Base-by-base conservation (phyloP, 108 stramenopile species). In the Asterionellopsis glacialis region DNA sequence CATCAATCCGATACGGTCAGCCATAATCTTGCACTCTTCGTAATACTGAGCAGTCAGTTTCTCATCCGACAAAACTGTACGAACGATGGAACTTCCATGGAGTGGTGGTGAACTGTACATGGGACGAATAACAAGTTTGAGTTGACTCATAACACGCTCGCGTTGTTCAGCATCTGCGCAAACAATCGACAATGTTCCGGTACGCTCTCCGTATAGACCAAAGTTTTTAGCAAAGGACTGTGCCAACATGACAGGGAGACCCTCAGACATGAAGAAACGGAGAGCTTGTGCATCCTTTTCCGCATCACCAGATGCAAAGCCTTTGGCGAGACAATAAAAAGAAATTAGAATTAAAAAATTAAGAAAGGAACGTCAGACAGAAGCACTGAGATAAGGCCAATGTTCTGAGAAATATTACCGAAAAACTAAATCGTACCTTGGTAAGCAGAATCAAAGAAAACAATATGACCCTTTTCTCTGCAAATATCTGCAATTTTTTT, bases 161-260 rank as follows among this genome's bases (percentile, higher is more conserved):
- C 74, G 81, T 66, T 98, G 91, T 13, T 95, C 93, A 22, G 64
- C 65, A 65, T 83, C 69, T 16, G 64, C 64, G 64, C 90, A 90
- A 9, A 98, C 91, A 9, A 96, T 82, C 42, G 85, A 88, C 19
- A 99, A 73, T 12, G 95, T 88, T 9, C 98, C 98, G 50, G 93
- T 88, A 19, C 98, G 80, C 66, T 98, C 90, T 45, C 98, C 98
- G 66, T 99, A 99, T 48, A 99, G 77, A 6, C 98, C 98, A 72
- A 99, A 99, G 80, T 99, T 99, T 80, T 99, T 99, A 43, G 96
- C 94, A 74, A 95, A 99, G 25, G 92, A 94, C 74, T 99, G 98
- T 2, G 87, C 91, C 66, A 99, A 71, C 14, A 90, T 60, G 33
- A 99, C 65, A 47, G 86, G 83, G 57, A 97, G 87, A 9, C 96